phyloP scores from a whole-genome alignment of 768 basidiomycete genomes.

The Pulveroboletus sp. region DNA sequence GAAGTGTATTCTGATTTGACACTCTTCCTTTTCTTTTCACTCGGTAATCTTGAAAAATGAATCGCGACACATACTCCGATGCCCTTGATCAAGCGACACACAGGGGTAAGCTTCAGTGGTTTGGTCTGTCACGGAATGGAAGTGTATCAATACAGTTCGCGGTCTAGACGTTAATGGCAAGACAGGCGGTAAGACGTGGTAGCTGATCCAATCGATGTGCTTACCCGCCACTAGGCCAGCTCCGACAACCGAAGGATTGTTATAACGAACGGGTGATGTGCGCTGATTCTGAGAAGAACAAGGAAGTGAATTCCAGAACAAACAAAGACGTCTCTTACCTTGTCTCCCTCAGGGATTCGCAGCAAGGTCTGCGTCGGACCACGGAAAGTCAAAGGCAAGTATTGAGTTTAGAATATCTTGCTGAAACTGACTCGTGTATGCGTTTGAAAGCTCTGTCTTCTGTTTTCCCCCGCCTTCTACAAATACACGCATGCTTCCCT shows the following conservation, averaged over 20 bases:
- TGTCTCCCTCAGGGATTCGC: slow-evolving; percentile 8
- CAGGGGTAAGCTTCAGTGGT: slow-evolving; percentile 26
- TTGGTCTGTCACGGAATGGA: neutral
- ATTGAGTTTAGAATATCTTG: neutral
- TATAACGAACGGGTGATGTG: slow-evolving; percentile 1
- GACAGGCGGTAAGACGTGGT: slow-evolving; percentile 4
- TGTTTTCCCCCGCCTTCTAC: slow-evolving; percentile 9
- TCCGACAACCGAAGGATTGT: slow-evolving; percentile 7
- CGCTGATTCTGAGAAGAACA: neutral
- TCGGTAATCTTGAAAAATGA: slow-evolving; percentile 18
- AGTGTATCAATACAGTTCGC: neutral
- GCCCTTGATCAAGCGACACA: slow-evolving; percentile 37
- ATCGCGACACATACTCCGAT: slow-evolving; percentile 35
- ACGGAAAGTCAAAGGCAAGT: slow-evolving; percentile 54
- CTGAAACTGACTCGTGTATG: slow-evolving; percentile 17
- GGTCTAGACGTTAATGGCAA: slow-evolving; percentile 2
- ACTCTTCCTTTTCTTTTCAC: slow-evolving; percentile 13
- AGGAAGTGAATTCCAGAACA: slow-evolving; percentile 3
- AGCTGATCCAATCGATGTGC: neutral
- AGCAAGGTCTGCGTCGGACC: slow-evolving; percentile 41
- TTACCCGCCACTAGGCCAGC: slow-evolving; percentile 12
- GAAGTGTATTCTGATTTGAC: slow-evolving; percentile 5
- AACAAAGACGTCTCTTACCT: slow-evolving; percentile 4
- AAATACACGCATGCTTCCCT: slow-evolving; percentile 13
- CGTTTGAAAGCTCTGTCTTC: slow-evolving; percentile 35